Conservation (phyloP, 192 early-diverging fungal species). For the Funneliformis mosseae region DNA sequence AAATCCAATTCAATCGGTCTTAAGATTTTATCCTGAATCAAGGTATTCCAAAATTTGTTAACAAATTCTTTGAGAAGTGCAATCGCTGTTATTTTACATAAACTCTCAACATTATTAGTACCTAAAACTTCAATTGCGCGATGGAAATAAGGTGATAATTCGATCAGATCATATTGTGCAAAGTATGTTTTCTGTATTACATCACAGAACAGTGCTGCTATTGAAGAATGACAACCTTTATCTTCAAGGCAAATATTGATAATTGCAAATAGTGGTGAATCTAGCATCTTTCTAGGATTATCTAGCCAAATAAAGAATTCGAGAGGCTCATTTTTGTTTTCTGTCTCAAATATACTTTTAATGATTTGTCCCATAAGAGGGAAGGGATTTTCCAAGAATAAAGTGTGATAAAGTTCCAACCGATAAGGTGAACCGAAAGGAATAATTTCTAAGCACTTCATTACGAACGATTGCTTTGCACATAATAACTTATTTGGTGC, state of each 20-base stretch:
- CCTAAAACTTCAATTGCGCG: background rate
- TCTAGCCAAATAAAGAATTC: background rate
- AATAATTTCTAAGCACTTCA: slow-evolving; percentile 13
- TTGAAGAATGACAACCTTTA: background rate
- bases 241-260: slow-evolving; percentile 6
- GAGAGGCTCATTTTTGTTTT: background rate
- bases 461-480: slow-evolving; percentile 13
- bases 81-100: slow-evolving; percentile 18
- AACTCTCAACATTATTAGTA: background rate
- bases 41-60: background rate
- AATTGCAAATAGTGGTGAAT: background rate
- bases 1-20: no score
- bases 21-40: background rate
- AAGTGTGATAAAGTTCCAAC: background rate
- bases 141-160: background rate
- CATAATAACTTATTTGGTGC: slow-evolving; percentile 3
- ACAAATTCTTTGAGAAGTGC: slow-evolving; percentile 32
- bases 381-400: slow-evolving; percentile 15
- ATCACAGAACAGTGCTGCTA: slow-evolving; percentile 29
- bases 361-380: slow-evolving; percentile 27
- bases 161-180: background rate
- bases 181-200: slow-evolving; percentile 30
- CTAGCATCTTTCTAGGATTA: background rate
- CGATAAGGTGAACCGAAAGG: background rate
- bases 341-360: background rate